Evolutionary conservation across 306 rosid species (phyloP).

Genomic region (Inga oerstediana): DNA sequence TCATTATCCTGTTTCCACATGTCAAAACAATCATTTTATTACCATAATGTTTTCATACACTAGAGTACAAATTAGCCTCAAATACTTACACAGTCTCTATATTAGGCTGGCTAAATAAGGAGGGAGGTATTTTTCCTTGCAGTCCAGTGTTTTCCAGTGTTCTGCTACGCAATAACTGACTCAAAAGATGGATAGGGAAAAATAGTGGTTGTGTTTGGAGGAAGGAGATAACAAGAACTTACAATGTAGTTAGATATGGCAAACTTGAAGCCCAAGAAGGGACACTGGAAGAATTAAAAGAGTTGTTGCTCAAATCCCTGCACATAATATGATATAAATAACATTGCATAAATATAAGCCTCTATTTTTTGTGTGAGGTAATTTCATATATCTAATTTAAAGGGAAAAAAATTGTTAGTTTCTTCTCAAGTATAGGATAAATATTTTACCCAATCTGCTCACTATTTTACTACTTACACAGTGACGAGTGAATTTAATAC

Average conservation of each 20-base stretch:
- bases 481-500: constrained; percentile 44
- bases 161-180: constrained; percentile 24
- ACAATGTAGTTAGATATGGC: constrained; percentile 53
- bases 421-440: not conserved
- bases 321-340: constrained; percentile 22
- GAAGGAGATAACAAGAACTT: constrained; percentile 37
- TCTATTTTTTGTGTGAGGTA: not conserved
- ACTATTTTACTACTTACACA: constrained; percentile 51
- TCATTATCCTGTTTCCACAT: constrained; percentile 41
- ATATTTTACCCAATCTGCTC: not conserved
- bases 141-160: constrained; percentile 38
- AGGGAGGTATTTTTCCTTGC: constrained; percentile 38
- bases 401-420: not conserved
- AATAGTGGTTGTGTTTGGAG: not conserved
- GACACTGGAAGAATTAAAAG: constrained; percentile 42
- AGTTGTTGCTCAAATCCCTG: constrained; percentile 65
- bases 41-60: constrained; percentile 17
- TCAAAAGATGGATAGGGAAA: not conserved
- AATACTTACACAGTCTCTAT: constrained; percentile 47
- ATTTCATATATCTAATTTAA: not conserved
- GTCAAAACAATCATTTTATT: constrained; percentile 16
- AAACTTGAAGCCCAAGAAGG: constrained; percentile 62
- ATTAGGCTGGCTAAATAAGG: constrained; percentile 40
- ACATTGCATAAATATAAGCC: constrained; percentile 5
- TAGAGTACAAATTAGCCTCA: not conserved